phyloP scores from a whole-genome alignment of 768 basidiomycete genomes.

The Leucosporidium creatinivorum region DNA sequence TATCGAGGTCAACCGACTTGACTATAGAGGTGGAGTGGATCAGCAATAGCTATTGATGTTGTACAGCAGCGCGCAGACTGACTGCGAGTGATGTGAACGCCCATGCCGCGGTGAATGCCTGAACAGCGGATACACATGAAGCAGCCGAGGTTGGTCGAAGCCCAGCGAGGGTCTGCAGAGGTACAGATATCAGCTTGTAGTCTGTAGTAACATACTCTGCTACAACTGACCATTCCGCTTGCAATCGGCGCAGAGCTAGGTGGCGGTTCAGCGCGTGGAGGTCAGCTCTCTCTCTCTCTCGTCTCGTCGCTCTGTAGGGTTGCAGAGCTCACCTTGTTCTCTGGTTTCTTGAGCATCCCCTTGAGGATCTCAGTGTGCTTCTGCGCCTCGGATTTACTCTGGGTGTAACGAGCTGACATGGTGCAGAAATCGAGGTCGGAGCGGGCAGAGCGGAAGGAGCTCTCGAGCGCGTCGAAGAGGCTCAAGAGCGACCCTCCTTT shows the following conservation, averaged over 20 bases:
- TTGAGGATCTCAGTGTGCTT: slow-evolving; percentile 52
- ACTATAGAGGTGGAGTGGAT: slow-evolving; percentile 45
- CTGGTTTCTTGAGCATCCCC: slow-evolving; percentile 77
- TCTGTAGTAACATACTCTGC: background rate
- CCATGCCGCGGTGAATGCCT: slow-evolving; percentile 94
- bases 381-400: slow-evolving; percentile 13
- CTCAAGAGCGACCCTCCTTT: too few species aligned
- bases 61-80: background rate
- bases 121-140: slow-evolving; percentile 96
- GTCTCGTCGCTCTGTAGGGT: background rate
- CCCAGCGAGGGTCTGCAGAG: slow-evolving; percentile 86
- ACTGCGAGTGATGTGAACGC: slow-evolving; percentile 86
- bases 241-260: slow-evolving; percentile 71
- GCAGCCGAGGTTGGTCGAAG: slow-evolving; percentile 94
- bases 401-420: slow-evolving; percentile 24
- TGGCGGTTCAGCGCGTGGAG: background rate
- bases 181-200: background rate
- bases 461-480: too few species aligned
- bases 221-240: slow-evolving; percentile 73
- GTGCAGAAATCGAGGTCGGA: too few species aligned
- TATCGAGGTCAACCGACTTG: slow-evolving; percentile 93
- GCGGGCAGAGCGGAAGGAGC: too few species aligned
- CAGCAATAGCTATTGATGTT: background rate
- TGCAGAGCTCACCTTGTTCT: slow-evolving; percentile 62
- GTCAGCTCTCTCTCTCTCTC: background rate